Base-by-base conservation (phyloP, 345 rosid species). In the Eutrema yunnanense region DNA sequence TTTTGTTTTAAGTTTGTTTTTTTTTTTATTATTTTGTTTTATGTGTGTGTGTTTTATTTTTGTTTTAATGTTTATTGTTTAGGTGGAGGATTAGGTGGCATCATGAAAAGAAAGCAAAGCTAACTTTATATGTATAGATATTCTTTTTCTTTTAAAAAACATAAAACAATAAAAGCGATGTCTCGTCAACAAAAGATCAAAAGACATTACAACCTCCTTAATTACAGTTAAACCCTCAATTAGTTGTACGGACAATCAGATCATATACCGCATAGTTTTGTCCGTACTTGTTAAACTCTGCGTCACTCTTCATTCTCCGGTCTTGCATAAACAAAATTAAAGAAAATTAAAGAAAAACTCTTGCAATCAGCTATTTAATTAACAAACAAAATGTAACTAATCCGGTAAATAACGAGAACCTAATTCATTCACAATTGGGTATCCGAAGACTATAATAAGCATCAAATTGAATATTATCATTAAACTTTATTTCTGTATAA, bases 221-320 rank as follows among this genome's bases (percentile, higher is more conserved):
- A 40, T 67, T 58, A 27, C 78, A 41, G 33, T 32, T 14, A 58
- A 50, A 58, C 61, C 59, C 36, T 74, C 34, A 14, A 26, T 9
- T 16, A 36, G 3, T 34, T 47, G 79, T 75, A 75, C 79, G 69
- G 79, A 61, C 73, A 61, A 32, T 43, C 10, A 48, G 50, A 75
- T 19, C 22, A 19, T 27, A 8, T 36, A 59, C 61, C 27, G 36
- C 49, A 34, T 14, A 26, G 62, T 59, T 67, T 67, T 67, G 73
- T 74, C 78, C 69, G 67, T 74, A 74, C 78, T 32, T 16, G 38
- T 57, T 46, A 62, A 16, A 30, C 32, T 13, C 36, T 33, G 37
- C 62, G 63, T 73, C 69, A 65, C 43, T 64, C 37, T 27, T 48
- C 56, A 19, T 34, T 14, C 42, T 19, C 10, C 1, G 55, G 5